phyloP scores from a whole-genome alignment of 345 rosid genomes.

The Geranium brycei region DNA sequence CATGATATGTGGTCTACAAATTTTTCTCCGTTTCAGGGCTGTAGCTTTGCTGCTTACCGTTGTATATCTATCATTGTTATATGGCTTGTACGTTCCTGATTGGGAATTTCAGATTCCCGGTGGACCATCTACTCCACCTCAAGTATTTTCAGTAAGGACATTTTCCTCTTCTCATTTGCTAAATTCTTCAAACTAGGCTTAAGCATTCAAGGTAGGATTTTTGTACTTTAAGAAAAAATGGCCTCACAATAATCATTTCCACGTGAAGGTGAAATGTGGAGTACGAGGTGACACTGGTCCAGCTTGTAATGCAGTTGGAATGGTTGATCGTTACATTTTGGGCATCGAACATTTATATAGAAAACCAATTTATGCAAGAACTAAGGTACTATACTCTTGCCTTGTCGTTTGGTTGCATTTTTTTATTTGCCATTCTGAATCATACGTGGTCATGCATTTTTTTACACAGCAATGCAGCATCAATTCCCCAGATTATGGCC shows the following conservation, averaged over 20 bases:
- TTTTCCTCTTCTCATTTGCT: constrained; percentile 1
- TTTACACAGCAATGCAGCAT: constrained; percentile 46
- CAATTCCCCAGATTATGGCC: constrained; percentile 48
- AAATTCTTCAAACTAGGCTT: not conserved
- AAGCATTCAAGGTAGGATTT: not conserved
- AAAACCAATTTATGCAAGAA: constrained; percentile 58
- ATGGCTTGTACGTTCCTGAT: constrained; percentile 56
- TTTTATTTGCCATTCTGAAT: not conserved
- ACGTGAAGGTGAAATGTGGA: constrained; percentile 58
- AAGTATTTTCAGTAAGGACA: constrained; percentile 28
- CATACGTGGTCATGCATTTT: constrained; percentile 2
- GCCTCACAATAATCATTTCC: constrained; percentile 6
- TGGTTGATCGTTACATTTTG: constrained; percentile 59
- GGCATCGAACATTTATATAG: constrained; percentile 60
- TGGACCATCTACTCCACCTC: constrained; percentile 24
- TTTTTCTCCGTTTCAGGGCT: constrained; percentile 26
- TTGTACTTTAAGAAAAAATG: not conserved
- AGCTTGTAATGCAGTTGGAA: constrained; percentile 73
- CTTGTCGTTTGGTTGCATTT: not conserved
- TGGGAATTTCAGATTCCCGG: constrained; percentile 49
- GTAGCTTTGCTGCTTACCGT: constrained; percentile 27
- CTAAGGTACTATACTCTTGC: constrained; percentile 27
- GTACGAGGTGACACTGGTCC: constrained; percentile 71
- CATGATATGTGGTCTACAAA: not conserved
- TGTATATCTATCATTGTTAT: constrained; percentile 31